A percentile compares a stretch with the other conserved stretches of the same genome.
phyloP scores from a whole-genome alignment of 805 yeast genomes.

The Zygosaccharomyces pseudorouxii region DNA sequence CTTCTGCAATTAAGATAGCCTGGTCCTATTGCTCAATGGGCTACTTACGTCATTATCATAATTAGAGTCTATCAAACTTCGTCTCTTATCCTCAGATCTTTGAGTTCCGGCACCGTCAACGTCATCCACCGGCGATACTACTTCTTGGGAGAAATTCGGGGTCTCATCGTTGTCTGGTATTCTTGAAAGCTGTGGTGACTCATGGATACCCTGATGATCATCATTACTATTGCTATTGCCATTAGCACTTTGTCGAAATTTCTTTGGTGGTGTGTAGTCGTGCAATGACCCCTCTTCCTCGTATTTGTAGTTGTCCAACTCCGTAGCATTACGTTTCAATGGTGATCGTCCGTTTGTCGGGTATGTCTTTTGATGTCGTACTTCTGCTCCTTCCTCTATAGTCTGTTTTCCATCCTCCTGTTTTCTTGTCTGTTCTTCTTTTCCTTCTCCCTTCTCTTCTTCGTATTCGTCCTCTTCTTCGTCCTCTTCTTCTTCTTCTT shows the following conservation, averaged over 20 bases:
- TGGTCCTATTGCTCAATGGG: conserved; percentile 17
- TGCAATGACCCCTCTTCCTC: conserved; percentile 9
- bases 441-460: neutral
- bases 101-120: conserved; percentile 1
- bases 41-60: conserved; percentile 12
- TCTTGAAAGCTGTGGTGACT: conserved; percentile 7
- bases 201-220: conserved; percentile 1
- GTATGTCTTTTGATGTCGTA: conserved; percentile 1
- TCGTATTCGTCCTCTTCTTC: conserved; percentile 8
- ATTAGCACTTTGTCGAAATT: conserved; percentile 12
- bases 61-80: conserved; percentile 12
- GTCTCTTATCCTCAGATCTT: conserved; percentile 13
- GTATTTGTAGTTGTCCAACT: conserved; percentile 29
- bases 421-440: neutral
- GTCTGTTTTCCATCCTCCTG: conserved; percentile 5
- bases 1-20: conserved; percentile 2
- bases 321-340: conserved; percentile 28
- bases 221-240: neutral
- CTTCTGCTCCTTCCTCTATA: conserved; percentile 7
- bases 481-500: conserved; percentile 6
- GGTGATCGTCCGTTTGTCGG: conserved; percentile 11
- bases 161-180: conserved; percentile 9
- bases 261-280: conserved; percentile 26
- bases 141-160: conserved; percentile 8
- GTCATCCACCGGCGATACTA: conserved; percentile 14